Conservation (phyloP, 225 moss, liverwort and hornwort species). For the Sphagnum tenellum region DNA sequence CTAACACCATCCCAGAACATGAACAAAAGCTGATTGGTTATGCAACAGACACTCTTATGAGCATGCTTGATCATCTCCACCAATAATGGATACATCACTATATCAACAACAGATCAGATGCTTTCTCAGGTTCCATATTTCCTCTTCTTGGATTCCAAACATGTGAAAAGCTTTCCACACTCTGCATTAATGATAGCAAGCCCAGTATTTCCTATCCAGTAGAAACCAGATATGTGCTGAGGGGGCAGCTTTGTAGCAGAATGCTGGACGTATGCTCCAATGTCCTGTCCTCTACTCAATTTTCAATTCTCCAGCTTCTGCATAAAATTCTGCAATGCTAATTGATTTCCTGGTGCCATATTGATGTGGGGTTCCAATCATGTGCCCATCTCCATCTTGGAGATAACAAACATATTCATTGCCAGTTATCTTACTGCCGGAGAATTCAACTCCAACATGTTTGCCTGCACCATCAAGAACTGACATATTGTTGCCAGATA, state of each 20-base stretch:
- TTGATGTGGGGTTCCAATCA: too few species aligned
- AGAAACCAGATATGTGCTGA: conserved; percentile 28
- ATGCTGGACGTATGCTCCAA: conserved; percentile 3
- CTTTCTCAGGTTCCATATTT: not conserved
- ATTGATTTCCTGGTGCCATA: not conserved
- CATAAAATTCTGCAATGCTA: not conserved
- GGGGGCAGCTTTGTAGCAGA: conserved; percentile 9
- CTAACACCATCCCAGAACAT: too few species aligned
- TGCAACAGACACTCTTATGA: too few species aligned
- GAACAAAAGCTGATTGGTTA: too few species aligned
- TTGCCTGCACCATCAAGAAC: conserved; percentile 3
- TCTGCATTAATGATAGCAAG: conserved; percentile 69
- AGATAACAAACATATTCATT: too few species aligned
- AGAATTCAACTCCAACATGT: not conserved
- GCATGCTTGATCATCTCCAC: too few species aligned
- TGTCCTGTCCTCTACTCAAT: not conserved
- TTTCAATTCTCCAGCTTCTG: not conserved
- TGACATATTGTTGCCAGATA: conserved; percentile 17
- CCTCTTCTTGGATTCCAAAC: not conserved
- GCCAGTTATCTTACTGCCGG: not conserved
- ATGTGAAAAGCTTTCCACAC: conserved; percentile 39
- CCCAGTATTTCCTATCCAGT: conserved; percentile 76
- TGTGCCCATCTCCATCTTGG: not conserved
- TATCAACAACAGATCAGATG: not conserved
- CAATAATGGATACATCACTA: too few species aligned